Conservation (phyloP, 192 early-diverging fungal genomes). For the Jimgerdemannia lactiflua region DNA sequence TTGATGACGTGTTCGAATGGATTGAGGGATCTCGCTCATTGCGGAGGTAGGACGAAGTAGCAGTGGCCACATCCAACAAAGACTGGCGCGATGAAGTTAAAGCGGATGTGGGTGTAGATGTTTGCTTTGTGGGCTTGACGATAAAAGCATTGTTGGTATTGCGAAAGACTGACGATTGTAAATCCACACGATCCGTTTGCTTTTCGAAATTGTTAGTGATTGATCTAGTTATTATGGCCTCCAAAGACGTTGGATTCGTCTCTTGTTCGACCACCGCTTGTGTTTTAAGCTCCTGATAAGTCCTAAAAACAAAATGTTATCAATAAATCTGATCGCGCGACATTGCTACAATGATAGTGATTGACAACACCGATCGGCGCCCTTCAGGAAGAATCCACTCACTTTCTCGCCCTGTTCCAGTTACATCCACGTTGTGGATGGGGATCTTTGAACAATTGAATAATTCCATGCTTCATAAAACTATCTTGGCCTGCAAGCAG, state of each 20-base stretch:
- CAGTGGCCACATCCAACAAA: conserved; percentile 8
- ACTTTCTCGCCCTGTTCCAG: conserved; percentile 41
- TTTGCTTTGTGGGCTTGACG: neutral
- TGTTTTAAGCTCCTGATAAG: neutral
- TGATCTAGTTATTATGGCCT: neutral
- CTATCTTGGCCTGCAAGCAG: conserved; percentile 82
- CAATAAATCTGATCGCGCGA: too few relatives aligned
- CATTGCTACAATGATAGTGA: too few relatives aligned
- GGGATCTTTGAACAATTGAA: conserved; percentile 82
- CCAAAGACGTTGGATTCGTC: neutral
- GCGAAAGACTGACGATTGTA: neutral
- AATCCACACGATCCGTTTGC: neutral
- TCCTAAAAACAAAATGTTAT: neutral
- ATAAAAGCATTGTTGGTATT: neutral
- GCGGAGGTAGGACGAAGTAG: neutral
- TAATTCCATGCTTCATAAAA: conserved; percentile 66
- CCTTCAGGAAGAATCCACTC: neutral
- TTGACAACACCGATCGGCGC: too few relatives aligned
- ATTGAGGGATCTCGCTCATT: conserved; percentile 25
- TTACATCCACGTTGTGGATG: conserved; percentile 64
- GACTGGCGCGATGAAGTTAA: conserved; percentile 7
- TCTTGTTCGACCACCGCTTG: neutral
- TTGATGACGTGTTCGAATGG: conserved; percentile 22
- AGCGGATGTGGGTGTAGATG: neutral
- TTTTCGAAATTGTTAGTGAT: neutral